Conservation (phyloP, 1,284 basidiomycete species). For the Salmacisia buchloeana region DNA sequence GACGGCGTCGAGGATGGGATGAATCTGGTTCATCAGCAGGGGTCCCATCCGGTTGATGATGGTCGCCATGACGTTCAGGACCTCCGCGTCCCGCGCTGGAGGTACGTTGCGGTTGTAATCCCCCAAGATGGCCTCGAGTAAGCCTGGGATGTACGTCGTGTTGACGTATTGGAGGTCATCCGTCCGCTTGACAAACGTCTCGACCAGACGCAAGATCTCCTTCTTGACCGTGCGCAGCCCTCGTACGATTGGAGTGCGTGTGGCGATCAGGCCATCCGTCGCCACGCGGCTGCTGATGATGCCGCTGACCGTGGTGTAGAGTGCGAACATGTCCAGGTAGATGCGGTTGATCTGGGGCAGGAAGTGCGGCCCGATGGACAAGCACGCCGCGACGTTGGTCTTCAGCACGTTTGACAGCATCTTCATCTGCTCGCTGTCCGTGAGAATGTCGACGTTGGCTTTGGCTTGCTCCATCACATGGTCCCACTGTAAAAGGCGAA, state of each 20-base stretch:
- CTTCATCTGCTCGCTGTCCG: conserved; percentile 89
- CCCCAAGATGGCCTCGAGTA: conserved; percentile 91
- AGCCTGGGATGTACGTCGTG: conserved; percentile 82
- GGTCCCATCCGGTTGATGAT: conserved; percentile 60
- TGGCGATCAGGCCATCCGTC: conserved; percentile 73
- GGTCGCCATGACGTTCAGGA: conserved; percentile 96
- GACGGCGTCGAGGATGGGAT: conserved; percentile 89
- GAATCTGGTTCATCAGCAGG: conserved; percentile 82
- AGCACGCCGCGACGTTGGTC: conserved; percentile 96
- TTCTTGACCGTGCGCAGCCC: conserved; percentile 96
- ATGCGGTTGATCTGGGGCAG: conserved; percentile 91
- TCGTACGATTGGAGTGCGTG: conserved; percentile 94
- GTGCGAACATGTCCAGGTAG: conserved; percentile 95
- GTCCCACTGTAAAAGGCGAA: conserved; percentile 64
- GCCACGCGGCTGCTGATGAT: conserved; percentile 92
- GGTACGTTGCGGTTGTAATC: conserved; percentile 96
- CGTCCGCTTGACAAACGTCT: conserved; percentile 93
- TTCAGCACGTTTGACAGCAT: conserved; percentile 95
- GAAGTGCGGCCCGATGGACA: conserved; percentile 94
- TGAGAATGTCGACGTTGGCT: conserved; percentile 84
- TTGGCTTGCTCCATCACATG: conserved; percentile 93
- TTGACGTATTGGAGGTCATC: conserved; percentile 93
- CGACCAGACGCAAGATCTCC: conserved; percentile 90
- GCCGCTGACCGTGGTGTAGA: conserved; percentile 96
- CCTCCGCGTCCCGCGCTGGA: conserved; percentile 89